These are phyloP conservation scores for Linderniella brevidens DNA, from an alignment of 257 asterid species.

Conservation along the genomic window DNA sequence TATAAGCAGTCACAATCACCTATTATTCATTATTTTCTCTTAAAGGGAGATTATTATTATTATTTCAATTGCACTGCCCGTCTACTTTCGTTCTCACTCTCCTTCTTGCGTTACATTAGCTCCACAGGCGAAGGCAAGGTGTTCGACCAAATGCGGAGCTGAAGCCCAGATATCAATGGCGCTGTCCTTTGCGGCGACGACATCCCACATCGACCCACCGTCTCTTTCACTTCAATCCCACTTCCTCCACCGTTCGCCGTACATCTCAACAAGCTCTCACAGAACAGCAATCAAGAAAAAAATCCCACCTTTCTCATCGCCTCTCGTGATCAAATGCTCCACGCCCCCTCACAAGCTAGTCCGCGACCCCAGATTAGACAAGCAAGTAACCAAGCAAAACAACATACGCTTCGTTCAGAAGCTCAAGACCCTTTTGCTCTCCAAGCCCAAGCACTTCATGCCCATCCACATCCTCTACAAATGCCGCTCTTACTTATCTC, in stretches of 20 bases:
- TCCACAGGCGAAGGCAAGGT: no score
- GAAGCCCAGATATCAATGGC: constrained; percentile 2
- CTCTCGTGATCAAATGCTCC: constrained; percentile 23
- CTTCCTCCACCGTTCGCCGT: constrained; percentile 9
- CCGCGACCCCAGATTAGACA: constrained; percentile 64
- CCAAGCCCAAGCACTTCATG: constrained; percentile 78
- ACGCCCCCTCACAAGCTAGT: constrained; percentile 49
- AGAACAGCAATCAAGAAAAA: neutral
- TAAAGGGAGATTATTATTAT: no score
- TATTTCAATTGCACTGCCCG: no score
- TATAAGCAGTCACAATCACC: no score
- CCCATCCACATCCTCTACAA: constrained; percentile 48
- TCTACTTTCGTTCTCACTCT: no score
- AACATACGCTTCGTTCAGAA: constrained; percentile 61
- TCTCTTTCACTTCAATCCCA: constrained; percentile 15
- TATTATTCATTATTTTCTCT: no score
- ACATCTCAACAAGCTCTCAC: constrained; percentile 1
- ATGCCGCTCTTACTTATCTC: constrained; percentile 51
- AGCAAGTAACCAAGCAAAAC: constrained; percentile 61
- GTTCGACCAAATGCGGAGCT: constrained; percentile 22
- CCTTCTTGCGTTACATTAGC: no score
- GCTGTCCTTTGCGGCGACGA: constrained; percentile 8
- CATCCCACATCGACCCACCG: constrained; percentile 6
- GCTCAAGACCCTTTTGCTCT: constrained; percentile 72
- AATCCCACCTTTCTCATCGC: neutral